These are phyloP conservation scores for Paecilomyces formosus DNA, from an alignment of 2,329 filamentous ascomycete species.

Conservation along the genomic window DNA sequence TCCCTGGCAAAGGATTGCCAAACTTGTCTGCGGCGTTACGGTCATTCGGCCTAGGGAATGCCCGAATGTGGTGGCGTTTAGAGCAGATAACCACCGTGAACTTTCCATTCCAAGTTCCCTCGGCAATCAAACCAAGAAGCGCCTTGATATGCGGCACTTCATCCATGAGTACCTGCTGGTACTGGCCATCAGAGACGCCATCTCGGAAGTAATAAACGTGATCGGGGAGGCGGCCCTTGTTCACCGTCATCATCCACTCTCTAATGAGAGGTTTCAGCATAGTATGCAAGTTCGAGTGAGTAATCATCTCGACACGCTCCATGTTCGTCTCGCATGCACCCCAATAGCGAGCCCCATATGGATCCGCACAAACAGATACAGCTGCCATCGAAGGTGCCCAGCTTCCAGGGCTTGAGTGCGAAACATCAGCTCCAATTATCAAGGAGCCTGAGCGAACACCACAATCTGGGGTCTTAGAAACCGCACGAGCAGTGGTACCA, in stretches of 20 bases:
- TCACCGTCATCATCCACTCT: constrained; percentile 55
- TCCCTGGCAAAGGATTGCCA: constrained; percentile 76
- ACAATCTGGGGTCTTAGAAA: constrained; percentile 34
- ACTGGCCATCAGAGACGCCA: constrained; percentile 83
- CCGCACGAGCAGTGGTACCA: constrained; percentile 59
- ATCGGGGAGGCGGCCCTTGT: constrained; percentile 51
- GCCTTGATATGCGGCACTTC: constrained; percentile 68
- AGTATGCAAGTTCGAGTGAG: constrained; percentile 54
- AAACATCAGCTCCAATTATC: constrained; percentile 87
- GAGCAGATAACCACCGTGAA: constrained; percentile 83
- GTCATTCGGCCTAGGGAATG: constrained; percentile 64
- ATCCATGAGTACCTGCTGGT: constrained; percentile 66
- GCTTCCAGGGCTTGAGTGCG: constrained; percentile 67
- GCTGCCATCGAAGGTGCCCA: constrained; percentile 71
- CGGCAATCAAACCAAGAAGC: constrained; percentile 39
- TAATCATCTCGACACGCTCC: constrained; percentile 71
- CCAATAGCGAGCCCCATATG: constrained; percentile 64
- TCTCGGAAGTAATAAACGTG: constrained; percentile 90
- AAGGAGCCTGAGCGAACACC: constrained; percentile 50
- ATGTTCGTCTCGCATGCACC: constrained; percentile 79
- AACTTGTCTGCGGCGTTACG: constrained; percentile 58
- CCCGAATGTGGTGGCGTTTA: constrained; percentile 90
- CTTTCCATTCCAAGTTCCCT: constrained; percentile 46
- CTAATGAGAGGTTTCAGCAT: constrained; percentile 59
- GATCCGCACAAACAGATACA: constrained; percentile 74